Evolutionary conservation across 2,329 filamentous ascomycete species (phyloP).

Genomic region (Phialophora tarda): DNA sequence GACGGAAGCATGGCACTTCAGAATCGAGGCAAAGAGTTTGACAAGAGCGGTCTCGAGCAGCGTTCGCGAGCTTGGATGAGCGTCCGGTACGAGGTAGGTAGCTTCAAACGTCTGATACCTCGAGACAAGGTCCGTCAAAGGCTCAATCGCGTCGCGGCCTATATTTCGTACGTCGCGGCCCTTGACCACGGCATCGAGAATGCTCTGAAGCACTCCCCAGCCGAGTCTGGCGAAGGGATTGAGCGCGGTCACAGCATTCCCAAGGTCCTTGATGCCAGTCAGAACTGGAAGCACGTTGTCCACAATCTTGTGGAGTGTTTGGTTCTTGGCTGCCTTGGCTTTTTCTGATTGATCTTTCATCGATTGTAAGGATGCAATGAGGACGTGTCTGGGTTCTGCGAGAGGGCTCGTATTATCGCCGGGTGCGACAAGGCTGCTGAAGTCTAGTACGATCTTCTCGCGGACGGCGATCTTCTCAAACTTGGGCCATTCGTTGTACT

Average conservation of each 20-base stretch:
- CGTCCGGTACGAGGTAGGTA: neutral
- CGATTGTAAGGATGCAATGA: neutral
- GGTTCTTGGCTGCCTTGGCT: neutral
- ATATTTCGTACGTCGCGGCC: conserved; percentile 58
- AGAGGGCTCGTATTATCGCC: neutral
- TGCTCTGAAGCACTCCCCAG: neutral
- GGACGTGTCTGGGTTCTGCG: no score
- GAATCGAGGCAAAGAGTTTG: neutral
- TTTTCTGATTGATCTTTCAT: neutral
- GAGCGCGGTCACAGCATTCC: neutral
- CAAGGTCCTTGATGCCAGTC: neutral
- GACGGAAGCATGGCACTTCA: neutral
- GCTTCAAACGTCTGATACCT: neutral
- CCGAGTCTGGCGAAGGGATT: neutral
- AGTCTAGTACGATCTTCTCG: neutral
- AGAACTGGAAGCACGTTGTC: neutral
- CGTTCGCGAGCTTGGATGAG: neutral
- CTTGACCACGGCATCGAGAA: neutral
- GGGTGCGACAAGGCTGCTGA: neutral
- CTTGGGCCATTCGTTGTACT: neutral
- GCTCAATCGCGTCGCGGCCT: conserved; percentile 11
- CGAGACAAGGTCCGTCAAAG: neutral
- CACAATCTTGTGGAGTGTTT: neutral
- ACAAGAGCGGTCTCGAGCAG: neutral
- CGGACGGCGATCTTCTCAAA: neutral